These are phyloP conservation scores for Pythium coloratum DNA, from an alignment of 352 stramenopile species.

Conservation along the genomic window DNA sequence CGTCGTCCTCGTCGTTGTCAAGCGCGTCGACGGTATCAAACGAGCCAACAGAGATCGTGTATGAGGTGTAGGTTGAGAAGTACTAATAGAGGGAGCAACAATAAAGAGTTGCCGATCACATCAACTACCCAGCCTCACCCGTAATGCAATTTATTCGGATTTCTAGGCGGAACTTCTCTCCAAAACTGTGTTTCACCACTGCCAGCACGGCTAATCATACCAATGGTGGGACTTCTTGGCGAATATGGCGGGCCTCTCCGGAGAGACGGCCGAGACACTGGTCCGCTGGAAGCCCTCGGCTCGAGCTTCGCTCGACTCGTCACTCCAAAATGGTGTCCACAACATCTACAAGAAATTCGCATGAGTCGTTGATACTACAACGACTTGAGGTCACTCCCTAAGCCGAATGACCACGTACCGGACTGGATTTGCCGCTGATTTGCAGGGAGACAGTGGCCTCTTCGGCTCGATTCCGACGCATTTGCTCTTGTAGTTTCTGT, in stretches of 20 bases:
- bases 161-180: not conserved
- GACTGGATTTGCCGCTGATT: constrained; percentile 23
- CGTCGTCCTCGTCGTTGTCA: not conserved
- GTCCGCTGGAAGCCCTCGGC: constrained; percentile 12
- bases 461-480: constrained; percentile 20
- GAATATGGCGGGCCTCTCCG: constrained; percentile 27
- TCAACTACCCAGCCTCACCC: no score
- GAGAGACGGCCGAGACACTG: constrained; percentile 3
- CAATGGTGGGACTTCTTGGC: constrained; percentile 46
- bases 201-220: constrained; percentile 38
- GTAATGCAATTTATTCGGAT: no score
- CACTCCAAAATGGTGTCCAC: constrained; percentile 27
- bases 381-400: no score
- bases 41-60: not conserved
- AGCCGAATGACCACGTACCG: constrained; percentile 11
- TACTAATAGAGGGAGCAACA: not conserved
- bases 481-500: constrained; percentile 30
- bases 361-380: no score
- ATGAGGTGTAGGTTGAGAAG: not conserved
- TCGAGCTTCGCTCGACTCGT: constrained; percentile 14
- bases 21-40: not conserved
- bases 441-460: constrained; percentile 16
- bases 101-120: not conserved
- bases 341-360: constrained; percentile 9
- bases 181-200: not conserved